Conservation (phyloP, 352 stramenopile species). For the Phytophthora multivora region DNA sequence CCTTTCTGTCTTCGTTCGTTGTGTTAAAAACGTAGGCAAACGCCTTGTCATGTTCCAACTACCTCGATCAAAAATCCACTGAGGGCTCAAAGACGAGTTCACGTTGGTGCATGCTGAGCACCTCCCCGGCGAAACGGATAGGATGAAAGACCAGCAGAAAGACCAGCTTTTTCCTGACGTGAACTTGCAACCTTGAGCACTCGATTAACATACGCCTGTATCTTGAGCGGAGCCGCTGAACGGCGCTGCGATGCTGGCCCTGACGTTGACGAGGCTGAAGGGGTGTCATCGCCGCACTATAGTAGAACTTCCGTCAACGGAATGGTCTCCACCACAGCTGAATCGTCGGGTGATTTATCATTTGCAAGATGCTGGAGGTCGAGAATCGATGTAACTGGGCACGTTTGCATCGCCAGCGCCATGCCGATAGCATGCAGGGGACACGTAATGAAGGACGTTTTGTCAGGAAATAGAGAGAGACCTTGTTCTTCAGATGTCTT, state of each 20-base stretch:
- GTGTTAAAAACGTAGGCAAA: slow-evolving; percentile 4
- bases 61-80: slow-evolving; percentile 17
- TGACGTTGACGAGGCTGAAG: too few relatives aligned
- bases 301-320: too few relatives aligned
- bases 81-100: not conserved
- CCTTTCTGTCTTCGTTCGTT: too few relatives aligned
- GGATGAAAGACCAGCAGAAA: slow-evolving; percentile 14
- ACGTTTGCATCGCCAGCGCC: not conserved
- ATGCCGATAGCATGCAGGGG: not conserved
- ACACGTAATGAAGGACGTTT: too few relatives aligned
- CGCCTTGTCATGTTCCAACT: slow-evolving; percentile 28
- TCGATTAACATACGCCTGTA: too few relatives aligned
- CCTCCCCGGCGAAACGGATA: slow-evolving; percentile 31
- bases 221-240: not conserved
- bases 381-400: not conserved
- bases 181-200: too few relatives aligned
- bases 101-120: slow-evolving; percentile 20
- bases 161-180: slow-evolving; percentile 1
- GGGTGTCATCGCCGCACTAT: too few relatives aligned
- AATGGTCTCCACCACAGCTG: too few relatives aligned
- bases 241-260: too few relatives aligned
- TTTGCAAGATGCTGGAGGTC: not conserved
- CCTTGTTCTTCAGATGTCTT: too few relatives aligned
- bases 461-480: too few relatives aligned
- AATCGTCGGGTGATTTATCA: too few relatives aligned